Base-by-base conservation (phyloP, 2,329 filamentous ascomycete species). In the Tympanopsis confertula region DNA sequence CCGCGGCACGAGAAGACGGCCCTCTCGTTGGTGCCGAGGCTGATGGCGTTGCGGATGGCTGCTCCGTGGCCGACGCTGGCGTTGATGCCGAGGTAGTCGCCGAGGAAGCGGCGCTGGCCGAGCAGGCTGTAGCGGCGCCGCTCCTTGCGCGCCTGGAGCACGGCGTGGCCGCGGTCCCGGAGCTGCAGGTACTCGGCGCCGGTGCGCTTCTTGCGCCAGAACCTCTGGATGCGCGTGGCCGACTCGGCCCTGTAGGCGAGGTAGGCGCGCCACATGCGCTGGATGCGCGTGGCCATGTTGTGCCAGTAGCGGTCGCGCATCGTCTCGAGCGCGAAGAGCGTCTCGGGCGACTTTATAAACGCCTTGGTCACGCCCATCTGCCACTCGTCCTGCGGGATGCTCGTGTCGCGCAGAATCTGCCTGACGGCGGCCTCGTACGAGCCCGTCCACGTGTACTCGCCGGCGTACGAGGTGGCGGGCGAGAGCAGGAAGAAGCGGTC, bases 271-370 rank as follows among this genome's bases (percentile, higher is more conserved):
- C 91, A 98, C 53, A 94, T 91, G 48, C 91, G 77, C 63, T 98
- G 91, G 42, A 98, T 96, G 41, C 91, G 78, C 42, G 89, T 94
- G 3, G 91, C 91, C 91, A 98, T 96, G 62, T 96, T 96, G 61
- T 96, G 89, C 89, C 89, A 96, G 61, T 96, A 98, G 39, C 86
- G 74, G 56, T 98, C 91, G 54, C 91, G 78, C 89, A 98, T 96
- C 41, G 93, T 88, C 59, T 98, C 91, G 10, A 98, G 68, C 2
- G 91, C 91, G 53, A 98, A 98, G 2, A 98, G 66, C 0, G 91
- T 98, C 60, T 98, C 91, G 1, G 91, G 91, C 0, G 91, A 88
- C 61, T 98, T 96, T 66, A 98, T 94, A 53, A 98, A 98, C 3
- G 88, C 89, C 61, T 96, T 98, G 1, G 85, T 91, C 4, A 91